These are phyloP conservation scores for Multifurca ochricompacta DNA, from an alignment of 768 basidiomycete species.

Conservation along the genomic window DNA sequence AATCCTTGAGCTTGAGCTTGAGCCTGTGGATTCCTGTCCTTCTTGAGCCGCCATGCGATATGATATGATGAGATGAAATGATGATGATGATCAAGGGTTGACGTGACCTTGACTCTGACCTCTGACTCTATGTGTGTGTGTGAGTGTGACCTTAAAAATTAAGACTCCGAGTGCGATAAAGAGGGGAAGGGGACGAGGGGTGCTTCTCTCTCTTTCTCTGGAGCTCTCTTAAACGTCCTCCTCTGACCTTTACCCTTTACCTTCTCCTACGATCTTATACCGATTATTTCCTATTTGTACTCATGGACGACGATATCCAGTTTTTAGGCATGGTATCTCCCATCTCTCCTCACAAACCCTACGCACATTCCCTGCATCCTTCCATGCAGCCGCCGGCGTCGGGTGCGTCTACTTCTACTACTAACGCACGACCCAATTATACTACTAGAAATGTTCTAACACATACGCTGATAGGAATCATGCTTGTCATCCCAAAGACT, in stretches of 20 bases:
- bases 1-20: no score
- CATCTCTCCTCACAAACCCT: not conserved
- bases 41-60: no score
- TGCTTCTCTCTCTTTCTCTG: not conserved
- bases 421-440: not conserved
- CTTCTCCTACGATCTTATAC: not conserved
- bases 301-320: slow-evolving; percentile 19
- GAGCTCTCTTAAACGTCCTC: not conserved
- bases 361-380: not conserved
- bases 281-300: not conserved
- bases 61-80: not conserved
- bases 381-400: slow-evolving; percentile 11
- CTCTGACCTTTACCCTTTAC: not conserved
- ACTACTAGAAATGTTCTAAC: not conserved
- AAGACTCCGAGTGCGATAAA: slow-evolving; percentile 18
- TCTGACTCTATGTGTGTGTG: no score
- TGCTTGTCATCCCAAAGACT: slow-evolving; percentile 49
- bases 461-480: slow-evolving; percentile 40
- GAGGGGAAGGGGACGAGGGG: not conserved
- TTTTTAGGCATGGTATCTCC: slow-evolving; percentile 8
- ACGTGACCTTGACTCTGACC: no score
- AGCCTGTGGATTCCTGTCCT: no score
- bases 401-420: slow-evolving; percentile 12
- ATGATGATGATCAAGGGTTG: no score
- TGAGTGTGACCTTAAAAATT: slow-evolving; percentile 5